phyloP scores from a whole-genome alignment of 2,329 filamentous ascomycete genomes.

The Fusarium camptoceras region DNA sequence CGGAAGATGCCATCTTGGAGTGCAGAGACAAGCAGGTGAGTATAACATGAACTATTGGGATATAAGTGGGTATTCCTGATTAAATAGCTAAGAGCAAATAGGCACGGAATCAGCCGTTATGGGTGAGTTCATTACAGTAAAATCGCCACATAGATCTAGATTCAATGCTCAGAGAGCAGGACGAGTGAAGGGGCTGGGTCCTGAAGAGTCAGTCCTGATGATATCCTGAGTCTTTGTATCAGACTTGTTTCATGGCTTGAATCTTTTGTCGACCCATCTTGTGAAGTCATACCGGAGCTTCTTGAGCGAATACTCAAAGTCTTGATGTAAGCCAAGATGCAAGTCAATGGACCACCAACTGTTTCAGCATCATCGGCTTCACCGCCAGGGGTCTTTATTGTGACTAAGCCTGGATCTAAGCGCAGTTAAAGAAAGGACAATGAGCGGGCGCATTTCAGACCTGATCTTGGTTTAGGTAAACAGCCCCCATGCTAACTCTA shows the following conservation, averaged over 20 bases:
- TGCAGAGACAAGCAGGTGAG: neutral
- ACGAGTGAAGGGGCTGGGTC: neutral
- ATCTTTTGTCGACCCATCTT: neutral
- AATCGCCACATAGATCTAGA: neutral
- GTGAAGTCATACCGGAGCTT: neutral
- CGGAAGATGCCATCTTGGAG: neutral
- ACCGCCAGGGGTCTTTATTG: slow-evolving; percentile 4
- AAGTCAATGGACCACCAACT: neutral
- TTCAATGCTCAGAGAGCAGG: neutral
- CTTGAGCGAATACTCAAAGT: neutral
- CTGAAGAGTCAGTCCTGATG: neutral
- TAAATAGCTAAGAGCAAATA: neutral
- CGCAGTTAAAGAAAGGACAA: neutral
- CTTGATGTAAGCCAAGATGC: slow-evolving; percentile 17
- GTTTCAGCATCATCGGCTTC: slow-evolving; percentile 13
- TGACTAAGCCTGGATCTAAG: slow-evolving; percentile 1
- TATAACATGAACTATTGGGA: neutral
- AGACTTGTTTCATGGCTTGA: slow-evolving; percentile 1
- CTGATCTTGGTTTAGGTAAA: neutral
- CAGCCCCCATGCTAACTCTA: slow-evolving; percentile 17
- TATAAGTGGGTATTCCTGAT: neutral
- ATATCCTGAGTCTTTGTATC: neutral
- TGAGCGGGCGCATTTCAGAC: neutral
- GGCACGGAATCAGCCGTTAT: neutral
- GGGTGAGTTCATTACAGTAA: neutral